phyloP scores from a whole-genome alignment of 2,329 filamentous ascomycete genomes.

The Aulographum hederae region DNA sequence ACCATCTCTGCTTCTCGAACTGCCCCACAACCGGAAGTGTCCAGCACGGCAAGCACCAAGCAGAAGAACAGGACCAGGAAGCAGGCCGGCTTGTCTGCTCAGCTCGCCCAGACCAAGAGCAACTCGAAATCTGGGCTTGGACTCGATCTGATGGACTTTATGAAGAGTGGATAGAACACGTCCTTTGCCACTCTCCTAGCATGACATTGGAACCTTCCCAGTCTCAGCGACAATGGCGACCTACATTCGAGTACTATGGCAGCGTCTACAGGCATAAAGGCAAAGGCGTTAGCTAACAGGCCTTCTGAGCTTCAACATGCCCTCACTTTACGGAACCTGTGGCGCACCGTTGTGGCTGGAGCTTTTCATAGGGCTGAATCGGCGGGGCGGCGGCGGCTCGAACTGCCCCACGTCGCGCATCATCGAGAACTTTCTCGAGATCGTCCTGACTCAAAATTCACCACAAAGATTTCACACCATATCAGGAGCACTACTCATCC shows the following conservation, averaged over 20 bases:
- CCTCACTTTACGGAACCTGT: background rate
- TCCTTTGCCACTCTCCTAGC: background rate
- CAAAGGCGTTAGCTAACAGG: background rate
- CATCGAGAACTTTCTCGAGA: background rate
- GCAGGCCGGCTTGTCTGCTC: slow-evolving; percentile 32
- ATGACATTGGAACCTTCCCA: background rate
- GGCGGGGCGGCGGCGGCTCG: background rate
- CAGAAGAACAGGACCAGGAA: slow-evolving; percentile 37
- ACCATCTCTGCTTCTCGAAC: slow-evolving; percentile 9
- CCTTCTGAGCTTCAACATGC: background rate
- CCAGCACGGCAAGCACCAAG: too few relatives aligned
- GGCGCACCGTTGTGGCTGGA: background rate
- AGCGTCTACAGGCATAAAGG: background rate
- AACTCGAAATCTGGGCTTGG: slow-evolving; percentile 16
- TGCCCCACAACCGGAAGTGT: slow-evolving; percentile 24
- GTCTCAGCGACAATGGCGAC: background rate
- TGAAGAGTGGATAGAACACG: slow-evolving; percentile 19
- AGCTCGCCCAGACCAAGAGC: slow-evolving; percentile 29
- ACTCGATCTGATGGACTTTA: slow-evolving; percentile 35
- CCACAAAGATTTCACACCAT: too few relatives aligned
- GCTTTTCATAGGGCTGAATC: background rate
- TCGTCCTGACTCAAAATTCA: too few relatives aligned
- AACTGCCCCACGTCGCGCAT: background rate
- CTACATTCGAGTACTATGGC: background rate
- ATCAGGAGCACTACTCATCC: background rate